Evolutionary conservation across 345 rosid species (phyloP), one percentile per base, ranked within the genome.

Genomic region (Kandelia obovata): DNA sequence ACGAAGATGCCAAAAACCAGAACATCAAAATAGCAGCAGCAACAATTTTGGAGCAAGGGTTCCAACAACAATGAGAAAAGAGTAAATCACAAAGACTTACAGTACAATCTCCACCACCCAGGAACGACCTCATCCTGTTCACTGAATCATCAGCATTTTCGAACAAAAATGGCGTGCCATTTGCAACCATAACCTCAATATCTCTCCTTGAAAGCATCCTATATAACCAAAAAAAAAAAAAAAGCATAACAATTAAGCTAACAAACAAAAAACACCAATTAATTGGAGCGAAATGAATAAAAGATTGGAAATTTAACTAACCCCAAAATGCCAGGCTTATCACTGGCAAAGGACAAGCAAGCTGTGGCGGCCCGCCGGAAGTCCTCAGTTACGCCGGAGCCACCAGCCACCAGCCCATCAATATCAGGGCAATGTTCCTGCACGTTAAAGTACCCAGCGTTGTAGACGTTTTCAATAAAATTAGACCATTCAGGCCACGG

Each of bases 201-300:
- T 92, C 96, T 62, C 82, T 84, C 84, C 83, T 83, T 30, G 96
- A 71, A 32, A 95, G 82, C 83, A 78, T 78, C 81, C 96, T 95
- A 71, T 53, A 74, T 20, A 9, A 28, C 17, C 43, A 55, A 16
- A 5, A 23, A 26, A 7, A 25, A 55, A 39, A 23, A 26, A 15
- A 62, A 58, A 31, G 37, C 56, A 58, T 7, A 6, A 27, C 17
- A 20, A 47, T 17, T 9, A 9, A 39, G 15, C 5, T 30, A 3
- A 7, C 1, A 49, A 60, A 35, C 15, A 35, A 55, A 37, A 27
- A 1, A 1, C 5, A 28, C 0, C 0, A 7, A 21, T 47, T n/a
- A 39, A 59, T 17, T 31, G 7, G 13, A 52, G 7, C 5, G 34
- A 7, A 59, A 28, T 34, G 9, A 53, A 2, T 1, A 35, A 31